Conservation (phyloP, 2,329 filamentous ascomycete species). For the Tolypocladium amazonense region DNA sequence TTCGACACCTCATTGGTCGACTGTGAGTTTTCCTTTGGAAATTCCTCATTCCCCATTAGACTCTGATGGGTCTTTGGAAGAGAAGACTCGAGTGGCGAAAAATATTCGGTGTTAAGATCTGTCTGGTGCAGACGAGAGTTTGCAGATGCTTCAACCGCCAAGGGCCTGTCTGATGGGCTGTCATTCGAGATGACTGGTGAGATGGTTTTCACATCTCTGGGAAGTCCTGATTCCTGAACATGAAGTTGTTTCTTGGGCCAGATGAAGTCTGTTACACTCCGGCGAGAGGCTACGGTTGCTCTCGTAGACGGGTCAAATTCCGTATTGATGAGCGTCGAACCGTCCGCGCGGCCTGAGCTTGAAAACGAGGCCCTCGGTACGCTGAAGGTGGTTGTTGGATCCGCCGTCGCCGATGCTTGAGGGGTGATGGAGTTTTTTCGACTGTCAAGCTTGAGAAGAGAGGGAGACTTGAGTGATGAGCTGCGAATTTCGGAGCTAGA, state of each 20-base stretch:
- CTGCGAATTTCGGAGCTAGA: neutral
- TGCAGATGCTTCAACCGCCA: neutral
- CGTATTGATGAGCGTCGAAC: conserved; percentile 10
- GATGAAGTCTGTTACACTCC: conserved; percentile 18
- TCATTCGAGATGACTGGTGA: neutral
- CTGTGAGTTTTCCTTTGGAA: neutral
- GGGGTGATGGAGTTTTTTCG: conserved; percentile 12
- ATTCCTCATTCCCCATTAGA: neutral
- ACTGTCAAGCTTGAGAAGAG: conserved; percentile 10
- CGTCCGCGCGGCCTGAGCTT: conserved; percentile 9
- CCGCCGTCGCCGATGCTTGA: conserved; percentile 11
- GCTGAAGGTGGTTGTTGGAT: conserved; percentile 23
- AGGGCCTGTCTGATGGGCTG: neutral
- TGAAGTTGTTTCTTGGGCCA: conserved; percentile 12
- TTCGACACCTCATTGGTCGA: conserved; percentile 10
- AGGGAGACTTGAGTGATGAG: neutral
- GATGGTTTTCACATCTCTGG: neutral
- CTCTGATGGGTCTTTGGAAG: neutral
- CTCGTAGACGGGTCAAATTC: conserved; percentile 8
- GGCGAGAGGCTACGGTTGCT: conserved; percentile 17
- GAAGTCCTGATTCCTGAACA: neutral
- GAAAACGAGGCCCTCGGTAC: conserved; percentile 20
- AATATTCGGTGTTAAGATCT: neutral
- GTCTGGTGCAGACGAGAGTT: neutral
- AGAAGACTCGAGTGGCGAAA: neutral